Base-by-base conservation (phyloP, 2,329 filamentous ascomycete species). In the Neonectria faginata region DNA sequence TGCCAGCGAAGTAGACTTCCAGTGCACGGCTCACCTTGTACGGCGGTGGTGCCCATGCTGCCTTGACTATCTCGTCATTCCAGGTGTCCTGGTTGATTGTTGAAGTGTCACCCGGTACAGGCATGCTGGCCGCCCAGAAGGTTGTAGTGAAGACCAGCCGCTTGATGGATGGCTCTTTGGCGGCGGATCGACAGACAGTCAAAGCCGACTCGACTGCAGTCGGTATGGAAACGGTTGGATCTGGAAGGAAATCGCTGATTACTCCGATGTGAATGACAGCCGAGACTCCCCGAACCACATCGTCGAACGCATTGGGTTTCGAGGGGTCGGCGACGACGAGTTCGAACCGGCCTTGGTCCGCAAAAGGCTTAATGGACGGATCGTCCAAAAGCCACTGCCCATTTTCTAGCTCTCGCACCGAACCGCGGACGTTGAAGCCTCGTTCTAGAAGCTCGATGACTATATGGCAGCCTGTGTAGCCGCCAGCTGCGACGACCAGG, bases 151-250 rank as follows among this genome's bases (percentile, higher is more conserved):
- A 48, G 14, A 48, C 45, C 12, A 48, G 12, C 14, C 45, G 45
- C 45, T 48, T 48, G 22, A 48, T 48, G 14, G 25, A 48, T 10
- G 25, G 22, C 45, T 48, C 45, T 18, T 48, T 48, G 5, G 45
- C 45, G 25, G 45, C 45, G 14, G 45, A 29, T 48, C 45, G 45
- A 48, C 45, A 48, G 45, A 48, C 45, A 29, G 14, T 29, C 25
- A 48, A 48, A n/a, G 45, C 45, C n/a, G 45, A 48, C 45, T 48
- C 25, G 7, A 48, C 45, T 29, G 45, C 45, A n/a, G 14, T 29
- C 45, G 45, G 45, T 16, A 48, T 48, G 16, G 45, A 48, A n/a
- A 29, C 25, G 25, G 12, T 48, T 10, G 45, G 45, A 29, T 48
- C 45, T 29, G 25, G 25, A n/a, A 48, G 9, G 22, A 48, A 48